Evolutionary conservation across 2,329 filamentous ascomycete genomes (phyloP), one percentile per base, ranked within the genome.

Genomic region (Nothophaeocryptopus gaeumannii): DNA sequence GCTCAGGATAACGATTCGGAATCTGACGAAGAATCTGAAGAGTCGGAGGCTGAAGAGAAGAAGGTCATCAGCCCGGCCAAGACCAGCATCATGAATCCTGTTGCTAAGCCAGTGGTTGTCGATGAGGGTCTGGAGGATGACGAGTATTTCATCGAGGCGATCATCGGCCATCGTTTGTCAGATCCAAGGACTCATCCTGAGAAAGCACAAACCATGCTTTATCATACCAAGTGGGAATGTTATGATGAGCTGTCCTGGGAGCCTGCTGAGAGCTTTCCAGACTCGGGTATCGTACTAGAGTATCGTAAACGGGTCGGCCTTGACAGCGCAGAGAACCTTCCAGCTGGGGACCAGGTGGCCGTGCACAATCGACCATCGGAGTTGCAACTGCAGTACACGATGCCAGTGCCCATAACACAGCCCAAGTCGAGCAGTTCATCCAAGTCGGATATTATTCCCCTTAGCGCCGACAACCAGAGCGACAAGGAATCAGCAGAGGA

Each of bases 171-270:
- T 47, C 55, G 56, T 13, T 41, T 63, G 39, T 63, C 60, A 2
- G 65, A 68, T 41, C 63, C 65, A 4, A 49, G 47, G 10, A 64
- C 60, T 5, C 65, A 68, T 44, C 53, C 59, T 12, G 63, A 63
- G 2, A 59, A 55, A 16, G 48, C 59, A 39, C 54, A 59, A 11
- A 58, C 63, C 2, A 63, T 64, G 62, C 51, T 68, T 2, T 68
- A 67, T 45, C 57, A 62, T 16, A 64, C 65, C 26, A 67, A 67
- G 44, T 68, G 66, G 66, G 60, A 61, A 45, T 64, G 65, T 3
- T 64, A 47, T 30, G 51, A 58, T 2, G 62, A 65, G 12, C 52
- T 55, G 8, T 65, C 64, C 0, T 69, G 67, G 67, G 66, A 69
- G 53, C 66, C 67, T 1, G 51, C 45, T 11, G 53, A 60, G 5